Conservation (phyloP, 2,329 filamentous ascomycete species). For the Cladosporium sp. region DNA sequence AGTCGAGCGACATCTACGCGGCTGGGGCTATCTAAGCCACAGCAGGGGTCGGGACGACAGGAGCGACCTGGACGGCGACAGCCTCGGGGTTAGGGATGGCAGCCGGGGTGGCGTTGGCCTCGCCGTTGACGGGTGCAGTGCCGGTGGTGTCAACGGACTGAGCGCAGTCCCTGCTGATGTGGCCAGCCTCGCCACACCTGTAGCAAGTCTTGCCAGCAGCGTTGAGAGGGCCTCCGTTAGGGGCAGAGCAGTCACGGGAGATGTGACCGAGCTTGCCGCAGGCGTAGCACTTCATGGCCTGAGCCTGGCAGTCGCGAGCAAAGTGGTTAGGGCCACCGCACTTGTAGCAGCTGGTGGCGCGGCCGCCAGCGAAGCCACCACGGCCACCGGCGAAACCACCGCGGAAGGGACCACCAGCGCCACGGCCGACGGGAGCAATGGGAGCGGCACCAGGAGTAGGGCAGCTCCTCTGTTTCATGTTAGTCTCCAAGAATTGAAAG, state of each 20-base stretch:
- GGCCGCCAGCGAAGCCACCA: conserved; percentile 63
- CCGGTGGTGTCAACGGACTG: conserved; percentile 56
- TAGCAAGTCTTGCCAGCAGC: conserved; percentile 98
- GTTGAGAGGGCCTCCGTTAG: conserved; percentile 92
- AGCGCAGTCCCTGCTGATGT: conserved; percentile 94
- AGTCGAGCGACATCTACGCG: conserved; percentile 2
- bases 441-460: conserved; percentile 68
- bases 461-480: conserved; percentile 66
- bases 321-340: conserved; percentile 91
- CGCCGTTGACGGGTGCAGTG: conserved; percentile 29
- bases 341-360: conserved; percentile 66
- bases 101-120: conserved; percentile 29
- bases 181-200: conserved; percentile 89
- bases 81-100: conserved; percentile 25
- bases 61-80: conserved; percentile 10
- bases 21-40: conserved; percentile 11
- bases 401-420: conserved; percentile 58
- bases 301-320: conserved; percentile 94
- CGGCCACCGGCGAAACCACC: conserved; percentile 65
- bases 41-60: conserved; percentile 8
- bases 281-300: conserved; percentile 97
- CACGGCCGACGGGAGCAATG: conserved; percentile 51
- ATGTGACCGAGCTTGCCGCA: conserved; percentile 95
- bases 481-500: conserved; percentile 1
- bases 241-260: conserved; percentile 89